Evolutionary conservation across 2,329 filamentous ascomycete species (phyloP).

Genomic region (Pseudocercospora pini-densiflorae): DNA sequence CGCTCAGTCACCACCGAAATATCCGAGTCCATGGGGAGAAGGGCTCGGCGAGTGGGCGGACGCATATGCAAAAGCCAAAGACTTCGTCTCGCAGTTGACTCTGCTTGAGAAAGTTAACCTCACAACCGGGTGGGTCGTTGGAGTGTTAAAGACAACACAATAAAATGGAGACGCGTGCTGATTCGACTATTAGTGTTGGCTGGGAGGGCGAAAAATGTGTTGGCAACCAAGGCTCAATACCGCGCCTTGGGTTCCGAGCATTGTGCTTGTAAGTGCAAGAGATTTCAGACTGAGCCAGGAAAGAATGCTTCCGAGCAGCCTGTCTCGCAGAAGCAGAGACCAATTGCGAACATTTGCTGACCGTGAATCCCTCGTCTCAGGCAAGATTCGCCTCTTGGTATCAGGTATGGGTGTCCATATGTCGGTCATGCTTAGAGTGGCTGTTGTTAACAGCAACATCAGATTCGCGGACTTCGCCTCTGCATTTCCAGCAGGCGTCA

Average conservation of each 20-base stretch:
- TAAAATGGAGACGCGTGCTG: background rate
- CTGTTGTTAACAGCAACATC: background rate
- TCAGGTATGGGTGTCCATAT: constrained; percentile 55
- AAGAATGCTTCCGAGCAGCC: background rate
- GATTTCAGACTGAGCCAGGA: background rate
- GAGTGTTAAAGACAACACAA: background rate
- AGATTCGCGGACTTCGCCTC: constrained; percentile 74
- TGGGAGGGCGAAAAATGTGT: constrained; percentile 76
- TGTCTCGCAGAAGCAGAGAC: background rate
- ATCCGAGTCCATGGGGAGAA: constrained; percentile 87
- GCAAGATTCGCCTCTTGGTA: constrained; percentile 81
- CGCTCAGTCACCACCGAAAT: constrained; percentile 65
- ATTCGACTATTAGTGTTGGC: constrained; percentile 66
- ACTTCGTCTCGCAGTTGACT: constrained; percentile 82
- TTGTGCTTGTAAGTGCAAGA: constrained; percentile 64
- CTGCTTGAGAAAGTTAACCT: constrained; percentile 91
- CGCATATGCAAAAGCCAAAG: constrained; percentile 75
- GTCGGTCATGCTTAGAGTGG: background rate
- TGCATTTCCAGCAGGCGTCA: constrained; percentile 78
- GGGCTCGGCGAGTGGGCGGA: constrained; percentile 74
- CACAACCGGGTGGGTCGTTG: constrained; percentile 57
- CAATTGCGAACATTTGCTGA: background rate
- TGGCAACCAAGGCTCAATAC: constrained; percentile 72
- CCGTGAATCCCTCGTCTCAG: background rate
- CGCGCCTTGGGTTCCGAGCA: constrained; percentile 69